These are phyloP conservation scores for Arabis alpina DNA, from an alignment of 345 rosid species.

Conservation along the genomic window DNA sequence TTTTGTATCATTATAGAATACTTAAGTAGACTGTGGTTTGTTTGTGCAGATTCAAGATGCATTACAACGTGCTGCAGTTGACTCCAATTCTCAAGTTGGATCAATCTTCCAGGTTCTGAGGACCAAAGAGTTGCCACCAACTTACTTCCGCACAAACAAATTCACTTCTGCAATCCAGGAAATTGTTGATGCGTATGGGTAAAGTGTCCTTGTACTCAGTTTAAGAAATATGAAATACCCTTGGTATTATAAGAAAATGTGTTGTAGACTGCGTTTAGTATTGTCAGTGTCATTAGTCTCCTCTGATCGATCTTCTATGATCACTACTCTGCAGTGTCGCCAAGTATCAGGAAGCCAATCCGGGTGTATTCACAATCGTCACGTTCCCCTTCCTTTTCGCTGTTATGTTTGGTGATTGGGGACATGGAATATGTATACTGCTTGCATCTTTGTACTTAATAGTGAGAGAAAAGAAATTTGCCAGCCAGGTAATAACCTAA, in stretches of 20 bases:
- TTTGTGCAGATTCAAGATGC: slow-evolving; percentile 89
- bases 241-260: slow-evolving; percentile 8
- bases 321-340: slow-evolving; percentile 73
- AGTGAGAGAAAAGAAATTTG: slow-evolving; percentile 84
- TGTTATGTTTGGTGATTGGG: slow-evolving; percentile 99
- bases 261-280: slow-evolving; percentile 8
- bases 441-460: slow-evolving; percentile 70
- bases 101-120: slow-evolving; percentile 76
- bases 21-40: slow-evolving; percentile 37
- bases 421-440: slow-evolving; percentile 95
- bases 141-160: slow-evolving; percentile 82
- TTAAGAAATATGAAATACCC: slow-evolving; percentile 10
- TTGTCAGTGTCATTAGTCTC: slow-evolving; percentile 6
- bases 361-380: slow-evolving; percentile 80
- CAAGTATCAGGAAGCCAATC: slow-evolving; percentile 94
- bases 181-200: slow-evolving; percentile 97
- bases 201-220: slow-evolving; percentile 42
- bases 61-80: slow-evolving; percentile 79
- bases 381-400: slow-evolving; percentile 99
- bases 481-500: slow-evolving; percentile 70
- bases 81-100: slow-evolving; percentile 90
- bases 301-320: slow-evolving; percentile 15
- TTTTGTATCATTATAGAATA: slow-evolving; percentile 4
- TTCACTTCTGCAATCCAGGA: slow-evolving; percentile 88
- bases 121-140: slow-evolving; percentile 84